Evolutionary conservation across 768 basidiomycete species (phyloP).

Genomic region (Suillus paluster): DNA sequence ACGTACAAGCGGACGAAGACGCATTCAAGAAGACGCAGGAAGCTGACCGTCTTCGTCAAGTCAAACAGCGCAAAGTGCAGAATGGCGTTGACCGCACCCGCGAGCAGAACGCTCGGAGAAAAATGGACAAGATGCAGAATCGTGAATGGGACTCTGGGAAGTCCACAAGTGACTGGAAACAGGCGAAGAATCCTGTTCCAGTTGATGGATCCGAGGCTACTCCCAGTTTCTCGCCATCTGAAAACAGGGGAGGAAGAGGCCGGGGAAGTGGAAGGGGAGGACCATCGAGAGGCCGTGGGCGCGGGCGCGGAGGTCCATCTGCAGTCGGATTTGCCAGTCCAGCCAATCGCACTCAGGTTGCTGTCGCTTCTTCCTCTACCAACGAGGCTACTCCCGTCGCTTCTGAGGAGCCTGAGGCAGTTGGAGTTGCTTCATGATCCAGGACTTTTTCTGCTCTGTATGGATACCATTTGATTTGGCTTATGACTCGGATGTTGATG

Average conservation of each 20-base stretch:
- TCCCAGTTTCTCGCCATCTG: slow-evolving; percentile 16
- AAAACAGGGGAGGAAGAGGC: slow-evolving; percentile 28
- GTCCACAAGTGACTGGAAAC: slow-evolving; percentile 27
- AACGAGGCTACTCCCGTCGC: neutral
- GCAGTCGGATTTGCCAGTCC: neutral
- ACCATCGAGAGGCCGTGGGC: slow-evolving; percentile 39
- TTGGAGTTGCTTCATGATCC: slow-evolving; percentile 6
- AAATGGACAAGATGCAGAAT: slow-evolving; percentile 78
- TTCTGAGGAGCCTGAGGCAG: slow-evolving; percentile 3
- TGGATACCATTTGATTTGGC: slow-evolving; percentile 6
- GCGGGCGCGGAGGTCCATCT: slow-evolving; percentile 36
- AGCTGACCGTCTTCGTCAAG: slow-evolving; percentile 60
- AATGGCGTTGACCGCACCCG: slow-evolving; percentile 69
- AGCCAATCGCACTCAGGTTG: neutral
- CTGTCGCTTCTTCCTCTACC: neutral
- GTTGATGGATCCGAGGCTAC: slow-evolving; percentile 14
- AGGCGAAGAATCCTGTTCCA: slow-evolving; percentile 11
- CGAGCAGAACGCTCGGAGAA: slow-evolving; percentile 78
- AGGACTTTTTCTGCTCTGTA: neutral
- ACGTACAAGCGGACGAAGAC: slow-evolving; percentile 81
- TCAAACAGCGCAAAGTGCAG: slow-evolving; percentile 66
- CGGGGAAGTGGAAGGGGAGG: slow-evolving; percentile 39
- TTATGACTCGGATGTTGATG: neutral
- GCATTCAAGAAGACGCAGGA: slow-evolving; percentile 76
- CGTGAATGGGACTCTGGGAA: slow-evolving; percentile 90